A percentile compares a stretch with the other conserved stretches of the same genome.
phyloP scores from a whole-genome alignment of 164 flowering plant genomes.

The Chloranthus sessilifolius region DNA sequence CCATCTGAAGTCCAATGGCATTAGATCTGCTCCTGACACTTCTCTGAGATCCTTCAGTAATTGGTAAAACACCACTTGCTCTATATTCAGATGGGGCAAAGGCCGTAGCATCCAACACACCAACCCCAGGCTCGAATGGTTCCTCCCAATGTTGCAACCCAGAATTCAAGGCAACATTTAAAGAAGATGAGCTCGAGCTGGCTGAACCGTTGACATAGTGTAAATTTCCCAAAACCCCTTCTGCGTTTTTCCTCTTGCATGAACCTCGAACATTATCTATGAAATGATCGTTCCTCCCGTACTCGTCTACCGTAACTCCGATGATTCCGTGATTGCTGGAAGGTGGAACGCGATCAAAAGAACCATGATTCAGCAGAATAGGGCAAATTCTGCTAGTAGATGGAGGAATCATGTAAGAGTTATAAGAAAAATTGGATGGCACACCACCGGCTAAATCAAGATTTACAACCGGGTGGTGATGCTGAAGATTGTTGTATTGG shows the following conservation, averaged over 20 bases:
- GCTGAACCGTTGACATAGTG: constrained; percentile 37
- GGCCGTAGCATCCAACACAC: constrained; percentile 26
- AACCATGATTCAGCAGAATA: constrained; percentile 33
- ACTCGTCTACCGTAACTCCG: constrained; percentile 41
- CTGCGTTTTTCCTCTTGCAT: constrained; percentile 65
- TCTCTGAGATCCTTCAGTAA: constrained; percentile 35
- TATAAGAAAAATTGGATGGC: constrained; percentile 29
- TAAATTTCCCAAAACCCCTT: constrained; percentile 34
- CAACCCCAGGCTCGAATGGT: constrained; percentile 32
- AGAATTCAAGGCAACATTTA: constrained; percentile 31
- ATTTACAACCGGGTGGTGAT: constrained; percentile 37
- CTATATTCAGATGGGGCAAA: constrained; percentile 29
- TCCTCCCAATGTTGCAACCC: constrained; percentile 24
- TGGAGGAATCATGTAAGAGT: constrained; percentile 42
- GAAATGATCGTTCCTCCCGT: constrained; percentile 38
- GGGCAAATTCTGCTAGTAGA: constrained; percentile 32
- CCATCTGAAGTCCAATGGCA: constrained; percentile 28
- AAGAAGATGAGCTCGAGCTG: constrained; percentile 46
- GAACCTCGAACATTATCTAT: constrained; percentile 48
- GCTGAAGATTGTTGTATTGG: constrained; percentile 41
- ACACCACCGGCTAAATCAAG: constrained; percentile 30
- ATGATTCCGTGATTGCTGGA: constrained; percentile 36
- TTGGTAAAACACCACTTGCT: constrained; percentile 20
- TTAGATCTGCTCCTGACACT: constrained; percentile 43
- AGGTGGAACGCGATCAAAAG: constrained; percentile 39